phyloP scores from a whole-genome alignment of 441 rosid genomes.

The Biscutella laevigata region DNA sequence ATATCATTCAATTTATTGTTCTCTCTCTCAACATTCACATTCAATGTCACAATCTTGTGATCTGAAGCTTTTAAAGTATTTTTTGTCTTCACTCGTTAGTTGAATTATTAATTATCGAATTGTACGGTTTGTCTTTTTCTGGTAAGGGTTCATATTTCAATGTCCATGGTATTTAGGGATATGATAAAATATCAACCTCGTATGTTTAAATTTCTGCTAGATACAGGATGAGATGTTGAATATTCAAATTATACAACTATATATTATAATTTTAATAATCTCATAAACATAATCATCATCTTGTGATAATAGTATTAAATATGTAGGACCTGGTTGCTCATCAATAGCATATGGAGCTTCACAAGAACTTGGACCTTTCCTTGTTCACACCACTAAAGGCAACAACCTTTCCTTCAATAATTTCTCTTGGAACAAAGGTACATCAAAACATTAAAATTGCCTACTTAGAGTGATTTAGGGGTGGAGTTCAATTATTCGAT shows the following conservation, averaged over 20 bases:
- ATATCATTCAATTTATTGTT: neutral
- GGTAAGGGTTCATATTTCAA: neutral
- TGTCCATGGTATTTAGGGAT: slow-evolving; percentile 5
- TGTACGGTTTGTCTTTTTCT: slow-evolving; percentile 4
- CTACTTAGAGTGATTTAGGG: too few species aligned
- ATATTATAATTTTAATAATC: too few species aligned
- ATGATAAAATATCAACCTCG: slow-evolving; percentile 19
- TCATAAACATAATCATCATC: too few species aligned
- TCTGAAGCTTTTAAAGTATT: neutral
- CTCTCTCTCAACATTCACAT: neutral
- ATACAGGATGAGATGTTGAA: slow-evolving; percentile 16
- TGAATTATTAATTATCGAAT: too few species aligned
- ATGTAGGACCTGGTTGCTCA: slow-evolving; percentile 56
- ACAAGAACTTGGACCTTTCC: slow-evolving; percentile 57
- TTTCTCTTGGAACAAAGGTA: slow-evolving; percentile 57
- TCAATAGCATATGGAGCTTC: slow-evolving; percentile 54
- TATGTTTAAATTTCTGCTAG: neutral
- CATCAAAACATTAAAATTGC: too few species aligned
- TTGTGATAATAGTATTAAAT: neutral
- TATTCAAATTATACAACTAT: too few species aligned
- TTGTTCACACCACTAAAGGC: slow-evolving; percentile 26
- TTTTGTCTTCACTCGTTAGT: slow-evolving; percentile 6
- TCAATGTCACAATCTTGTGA: slow-evolving; percentile 14
- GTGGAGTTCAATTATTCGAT: too few species aligned
- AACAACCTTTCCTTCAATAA: slow-evolving; percentile 33